Evolutionary conservation across 2,329 filamentous ascomycete genomes (phyloP), one percentile per base, ranked within the genome.

Genomic region (Pyrenophora seminiperda): DNA sequence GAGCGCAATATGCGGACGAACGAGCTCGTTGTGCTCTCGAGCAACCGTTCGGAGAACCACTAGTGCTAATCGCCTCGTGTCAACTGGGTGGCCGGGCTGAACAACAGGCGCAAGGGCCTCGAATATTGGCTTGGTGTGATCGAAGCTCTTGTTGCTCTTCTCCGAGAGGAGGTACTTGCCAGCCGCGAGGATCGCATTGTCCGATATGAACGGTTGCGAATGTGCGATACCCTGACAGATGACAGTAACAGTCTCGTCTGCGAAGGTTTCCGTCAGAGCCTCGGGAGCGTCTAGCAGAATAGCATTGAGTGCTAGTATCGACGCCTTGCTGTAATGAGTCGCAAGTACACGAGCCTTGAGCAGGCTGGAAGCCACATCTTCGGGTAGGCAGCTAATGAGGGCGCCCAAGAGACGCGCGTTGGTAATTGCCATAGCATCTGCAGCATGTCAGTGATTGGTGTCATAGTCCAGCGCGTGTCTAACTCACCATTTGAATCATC

Each of bases 381-480:
- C 74, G 0, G 91, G 86, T 5, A 97, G 82, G 55, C 92, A 91
- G 76, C 91, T 93, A 64, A 97, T 87, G 42, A 99, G 82, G 2
- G 91, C 91, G 41, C 92, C 93, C 11, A 99, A 83, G 13, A 99
- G 82, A 68, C 89, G 91, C 20, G 94, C 91, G 66, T 96, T 91
- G 6, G 92, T 96, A 47, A 96, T 90, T 10, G 88, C 87, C 84
- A 95, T 93, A 13, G 84, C 70, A 66, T 84, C 83, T 72, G 31
- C 2, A 19, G 2, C 36, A 13, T 29, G 47, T 68, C 47, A 66
- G 57, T 40, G 9, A 33, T 3, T 39, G 1, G 5, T 7, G 2
- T 11, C 10, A 29, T n/a, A 1, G 9, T n/a, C 11, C n/a, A 36
- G 22, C 14, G 11, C 1, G 14, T 18, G 11, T 19, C 47, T 13